Evolutionary conservation across 768 basidiomycete genomes (phyloP).

Genomic region (Boletus eberwhitei): DNA sequence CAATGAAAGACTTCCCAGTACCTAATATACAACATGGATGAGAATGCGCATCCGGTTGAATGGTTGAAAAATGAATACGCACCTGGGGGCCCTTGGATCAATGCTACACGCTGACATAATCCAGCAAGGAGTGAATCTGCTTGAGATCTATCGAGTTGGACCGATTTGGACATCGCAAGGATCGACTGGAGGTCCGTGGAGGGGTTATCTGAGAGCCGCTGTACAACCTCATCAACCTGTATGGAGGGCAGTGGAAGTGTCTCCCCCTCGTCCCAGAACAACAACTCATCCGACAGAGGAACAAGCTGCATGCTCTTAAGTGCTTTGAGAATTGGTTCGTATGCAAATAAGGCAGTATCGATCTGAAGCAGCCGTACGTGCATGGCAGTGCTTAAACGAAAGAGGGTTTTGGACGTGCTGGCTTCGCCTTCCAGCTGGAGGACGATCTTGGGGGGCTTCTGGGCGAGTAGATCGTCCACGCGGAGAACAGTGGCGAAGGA

Average conservation of each 20-base stretch:
- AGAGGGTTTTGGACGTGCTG: constrained; percentile 39
- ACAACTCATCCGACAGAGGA: constrained; percentile 50
- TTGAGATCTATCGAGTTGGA: constrained; percentile 55
- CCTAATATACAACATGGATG: constrained; percentile 36
- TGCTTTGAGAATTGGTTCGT: constrained; percentile 56
- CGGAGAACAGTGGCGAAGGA: constrained; percentile 55
- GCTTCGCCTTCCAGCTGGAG: constrained; percentile 51
- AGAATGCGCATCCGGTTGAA: not conserved
- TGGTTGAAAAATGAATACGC: constrained; percentile 3
- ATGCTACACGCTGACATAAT: constrained; percentile 51
- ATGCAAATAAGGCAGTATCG: constrained; percentile 61
- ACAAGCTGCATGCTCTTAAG: constrained; percentile 48
- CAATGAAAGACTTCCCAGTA: constrained; percentile 74
- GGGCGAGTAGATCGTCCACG: constrained; percentile 49
- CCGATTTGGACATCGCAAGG: constrained; percentile 35
- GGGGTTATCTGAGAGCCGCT: constrained; percentile 30
- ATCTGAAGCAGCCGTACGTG: constrained; percentile 51
- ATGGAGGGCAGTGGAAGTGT: constrained; percentile 5
- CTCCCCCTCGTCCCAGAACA: constrained; percentile 47
- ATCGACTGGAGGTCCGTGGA: constrained; percentile 38
- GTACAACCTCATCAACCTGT: constrained; percentile 23
- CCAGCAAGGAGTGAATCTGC: constrained; percentile 45
- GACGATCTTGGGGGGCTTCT: constrained; percentile 47
- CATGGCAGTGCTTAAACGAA: constrained; percentile 36
- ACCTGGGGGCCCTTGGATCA: constrained; percentile 78